Conservation (phyloP, 352 stramenopile species). For the Phytophthora meadii region DNA sequence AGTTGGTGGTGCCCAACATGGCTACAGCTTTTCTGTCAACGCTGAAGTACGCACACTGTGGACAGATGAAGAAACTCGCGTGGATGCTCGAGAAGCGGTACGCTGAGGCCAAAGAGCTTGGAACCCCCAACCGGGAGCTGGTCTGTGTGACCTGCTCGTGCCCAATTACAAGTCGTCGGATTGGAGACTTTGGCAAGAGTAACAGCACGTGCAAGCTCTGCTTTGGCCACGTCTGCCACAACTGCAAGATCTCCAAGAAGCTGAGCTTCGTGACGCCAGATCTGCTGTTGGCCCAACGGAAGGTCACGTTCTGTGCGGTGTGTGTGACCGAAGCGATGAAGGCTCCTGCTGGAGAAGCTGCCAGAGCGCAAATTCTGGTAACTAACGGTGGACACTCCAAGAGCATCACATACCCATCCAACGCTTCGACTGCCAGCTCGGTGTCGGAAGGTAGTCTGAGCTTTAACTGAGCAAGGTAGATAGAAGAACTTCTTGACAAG, state of each 20-base stretch:
- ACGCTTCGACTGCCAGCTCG: slow-evolving; percentile 32
- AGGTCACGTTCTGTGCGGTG: slow-evolving; percentile 47
- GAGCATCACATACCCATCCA: slow-evolving; percentile 24
- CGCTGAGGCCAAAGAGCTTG: slow-evolving; percentile 34
- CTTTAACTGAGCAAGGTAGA: not conserved
- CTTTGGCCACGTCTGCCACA: slow-evolving; percentile 42
- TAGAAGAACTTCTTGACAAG: not conserved
- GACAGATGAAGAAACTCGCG: slow-evolving; percentile 54
- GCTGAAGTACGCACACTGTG: slow-evolving; percentile 45
- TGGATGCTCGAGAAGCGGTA: slow-evolving; percentile 48
- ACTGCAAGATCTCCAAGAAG: slow-evolving; percentile 44
- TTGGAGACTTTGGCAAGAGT: slow-evolving; percentile 39
- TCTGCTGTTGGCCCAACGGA: slow-evolving; percentile 34
- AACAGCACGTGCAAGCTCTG: slow-evolving; percentile 45
- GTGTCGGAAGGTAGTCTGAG: slow-evolving; percentile 29
- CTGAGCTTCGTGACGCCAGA: slow-evolving; percentile 46
- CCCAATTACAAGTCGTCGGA: slow-evolving; percentile 25
- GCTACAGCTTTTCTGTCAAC: slow-evolving; percentile 41
- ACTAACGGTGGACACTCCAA: slow-evolving; percentile 10
- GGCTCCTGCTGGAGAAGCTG: slow-evolving; percentile 28
- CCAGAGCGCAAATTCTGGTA: slow-evolving; percentile 30
- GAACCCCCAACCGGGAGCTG: slow-evolving; percentile 32
- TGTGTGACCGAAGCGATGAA: slow-evolving; percentile 41
- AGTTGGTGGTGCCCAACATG: slow-evolving; percentile 40
- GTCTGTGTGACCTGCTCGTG: slow-evolving; percentile 39